Conservation (phyloP, 2,329 filamentous ascomycete species). For the Trichoderma afroharzianum region DNA sequence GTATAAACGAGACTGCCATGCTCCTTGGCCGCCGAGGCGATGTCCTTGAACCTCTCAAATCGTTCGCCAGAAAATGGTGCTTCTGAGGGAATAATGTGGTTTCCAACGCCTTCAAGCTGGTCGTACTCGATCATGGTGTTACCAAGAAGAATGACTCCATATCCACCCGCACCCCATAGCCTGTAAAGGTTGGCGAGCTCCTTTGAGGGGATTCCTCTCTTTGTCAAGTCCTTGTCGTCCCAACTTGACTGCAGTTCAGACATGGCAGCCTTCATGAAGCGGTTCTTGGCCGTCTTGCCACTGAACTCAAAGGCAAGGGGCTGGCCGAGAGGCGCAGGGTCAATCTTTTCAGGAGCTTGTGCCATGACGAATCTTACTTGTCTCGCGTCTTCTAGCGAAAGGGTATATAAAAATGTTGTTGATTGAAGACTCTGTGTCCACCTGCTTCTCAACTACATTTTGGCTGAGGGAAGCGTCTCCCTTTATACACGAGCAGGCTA, state of each 20-base stretch:
- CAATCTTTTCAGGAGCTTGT: constrained; percentile 5
- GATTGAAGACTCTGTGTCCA: neutral
- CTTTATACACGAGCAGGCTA: neutral
- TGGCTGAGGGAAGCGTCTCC: neutral
- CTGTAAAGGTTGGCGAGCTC: constrained; percentile 53
- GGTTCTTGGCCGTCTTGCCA: constrained; percentile 55
- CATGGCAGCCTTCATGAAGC: constrained; percentile 67
- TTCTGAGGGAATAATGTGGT: constrained; percentile 55
- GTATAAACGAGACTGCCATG: constrained; percentile 58
- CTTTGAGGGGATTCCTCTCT: constrained; percentile 42
- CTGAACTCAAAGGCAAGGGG: constrained; percentile 50
- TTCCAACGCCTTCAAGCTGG: constrained; percentile 53
- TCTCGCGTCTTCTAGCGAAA: too few species aligned
- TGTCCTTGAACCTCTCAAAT: constrained; percentile 57
- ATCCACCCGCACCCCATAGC: constrained; percentile 55
- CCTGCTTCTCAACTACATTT: neutral
- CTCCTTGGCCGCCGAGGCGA: constrained; percentile 53
- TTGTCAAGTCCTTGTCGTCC: constrained; percentile 48
- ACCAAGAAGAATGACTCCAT: constrained; percentile 57
- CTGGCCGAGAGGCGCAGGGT: constrained; percentile 34
- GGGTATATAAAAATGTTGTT: neutral
- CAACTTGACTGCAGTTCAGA: constrained; percentile 61
- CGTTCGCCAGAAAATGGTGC: constrained; percentile 51
- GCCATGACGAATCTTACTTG: constrained; percentile 13
- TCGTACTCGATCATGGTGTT: constrained; percentile 63